Evolutionary conservation across 257 asterid genomes (phyloP).

Genomic region (Solanum medicagineum): DNA sequence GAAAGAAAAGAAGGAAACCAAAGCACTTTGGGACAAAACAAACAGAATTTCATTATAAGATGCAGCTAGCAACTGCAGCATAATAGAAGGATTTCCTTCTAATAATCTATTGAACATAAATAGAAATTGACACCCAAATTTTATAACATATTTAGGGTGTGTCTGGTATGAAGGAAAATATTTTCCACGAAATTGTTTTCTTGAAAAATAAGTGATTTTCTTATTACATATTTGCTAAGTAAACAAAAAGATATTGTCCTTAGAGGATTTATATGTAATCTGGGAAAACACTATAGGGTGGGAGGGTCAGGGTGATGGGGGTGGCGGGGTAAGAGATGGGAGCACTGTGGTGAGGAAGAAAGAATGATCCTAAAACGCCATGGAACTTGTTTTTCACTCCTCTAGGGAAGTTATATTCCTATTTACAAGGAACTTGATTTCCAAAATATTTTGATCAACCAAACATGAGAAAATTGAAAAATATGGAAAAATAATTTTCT

Average conservation of each 20-base stretch:
- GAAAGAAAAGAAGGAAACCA: background rate
- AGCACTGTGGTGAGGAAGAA: background rate
- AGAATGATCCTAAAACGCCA: background rate
- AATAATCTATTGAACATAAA: background rate
- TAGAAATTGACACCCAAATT: background rate
- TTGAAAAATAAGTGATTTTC: background rate
- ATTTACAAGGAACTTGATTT: background rate
- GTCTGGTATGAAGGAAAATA: background rate
- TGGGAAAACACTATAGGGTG: background rate
- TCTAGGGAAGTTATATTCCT: background rate
- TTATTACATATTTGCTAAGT: background rate
- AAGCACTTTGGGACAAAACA: background rate
- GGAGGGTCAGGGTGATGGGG: background rate
- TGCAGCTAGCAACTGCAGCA: background rate
- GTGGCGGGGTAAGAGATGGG: background rate
- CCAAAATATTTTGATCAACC: background rate
- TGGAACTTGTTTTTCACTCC: background rate
- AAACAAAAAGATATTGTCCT: background rate
- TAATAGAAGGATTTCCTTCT: background rate
- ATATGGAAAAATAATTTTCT: background rate
- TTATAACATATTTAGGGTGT: background rate
- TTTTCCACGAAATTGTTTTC: background rate
- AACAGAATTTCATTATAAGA: background rate
- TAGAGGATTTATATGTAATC: background rate
- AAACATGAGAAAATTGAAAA: background rate